Base-by-base conservation (phyloP, 2,329 filamentous ascomycete species). In the Fusarium albidum region DNA sequence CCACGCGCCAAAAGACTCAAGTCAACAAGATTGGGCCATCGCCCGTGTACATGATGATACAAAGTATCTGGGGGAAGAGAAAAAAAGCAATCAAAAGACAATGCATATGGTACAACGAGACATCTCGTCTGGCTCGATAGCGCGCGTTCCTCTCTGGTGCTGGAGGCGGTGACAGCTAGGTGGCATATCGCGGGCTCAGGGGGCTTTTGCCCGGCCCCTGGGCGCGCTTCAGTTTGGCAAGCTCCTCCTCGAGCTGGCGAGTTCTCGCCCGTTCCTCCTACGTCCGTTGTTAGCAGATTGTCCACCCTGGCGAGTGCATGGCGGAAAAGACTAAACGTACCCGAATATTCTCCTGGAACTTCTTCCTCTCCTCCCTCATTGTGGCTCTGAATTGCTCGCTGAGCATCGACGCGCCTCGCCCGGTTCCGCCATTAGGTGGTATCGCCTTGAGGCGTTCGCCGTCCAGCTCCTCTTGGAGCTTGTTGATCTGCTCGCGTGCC, bases 341-440 rank as follows among this genome's bases (percentile, higher is more conserved):
- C 73, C 72, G 75, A 33, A 83, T 66, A 52, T 82, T 81, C 58
- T 83, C 80, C 57, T 83, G 80, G 72, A 82, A 83, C 70, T 78
- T 82, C 74, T 77, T 82, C 59, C 81, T 76, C 72, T 83, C 81
- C 66, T 82, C 80, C 62, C 81, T 78, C 81, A 83, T 82, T 17
- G 79, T 82, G 8, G 77, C 72, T 40, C 81, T 70, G 71, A 83
- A 83, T 69, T 83, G 81, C 71, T 83, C 81, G 66, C 81, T 83
- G 57, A 83, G 73, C 75, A 82, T 76, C 9, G 74, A 75, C 11
- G 81, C 80, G 3, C 81, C 81, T 46, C 71, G 70, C 7, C 66
- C 69, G 3, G 69, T 66, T 13, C 69, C 71, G 13, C 68, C 71
- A 11, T 67, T 66, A 3, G 68, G 71, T 6, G 69, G 65, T 13